Evolutionary conservation across 441 rosid species (phyloP).

Genomic region (Lepidium campestre): DNA sequence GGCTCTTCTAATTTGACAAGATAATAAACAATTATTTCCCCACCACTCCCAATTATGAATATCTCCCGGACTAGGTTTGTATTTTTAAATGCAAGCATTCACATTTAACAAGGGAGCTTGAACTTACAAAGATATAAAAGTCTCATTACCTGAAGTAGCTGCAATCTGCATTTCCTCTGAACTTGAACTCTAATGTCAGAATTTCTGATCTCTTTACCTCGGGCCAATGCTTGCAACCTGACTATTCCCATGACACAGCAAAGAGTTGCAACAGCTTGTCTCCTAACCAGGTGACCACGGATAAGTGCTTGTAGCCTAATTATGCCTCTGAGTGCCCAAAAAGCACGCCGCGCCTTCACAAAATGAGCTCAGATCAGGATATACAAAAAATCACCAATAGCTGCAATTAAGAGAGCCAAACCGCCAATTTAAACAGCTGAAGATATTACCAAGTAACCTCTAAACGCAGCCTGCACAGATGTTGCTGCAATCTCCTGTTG

Average conservation of each 20-base stretch:
- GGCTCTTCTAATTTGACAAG: not conserved
- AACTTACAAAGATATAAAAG: not conserved
- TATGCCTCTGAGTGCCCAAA: slow-evolving; percentile 63
- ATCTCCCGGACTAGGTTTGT: not conserved
- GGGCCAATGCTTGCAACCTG: slow-evolving; percentile 50
- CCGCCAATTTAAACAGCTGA: not conserved
- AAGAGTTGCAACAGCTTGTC: slow-evolving; percentile 64
- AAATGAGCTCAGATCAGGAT: slow-evolving; percentile 28
- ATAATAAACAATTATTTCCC: not conserved
- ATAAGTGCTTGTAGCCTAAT: slow-evolving; percentile 72
- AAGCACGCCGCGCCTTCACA: slow-evolving; percentile 72
- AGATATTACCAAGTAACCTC: slow-evolving; percentile 84
- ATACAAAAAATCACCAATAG: not conserved
- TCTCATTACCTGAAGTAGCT: slow-evolving; percentile 43
- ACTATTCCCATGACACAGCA: slow-evolving; percentile 52
- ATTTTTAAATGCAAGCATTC: not conserved
- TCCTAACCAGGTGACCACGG: slow-evolving; percentile 70
- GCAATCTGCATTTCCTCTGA: slow-evolving; percentile 28
- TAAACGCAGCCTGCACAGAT: slow-evolving; percentile 79
- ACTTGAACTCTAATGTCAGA: slow-evolving; percentile 55
- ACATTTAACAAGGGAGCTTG: not conserved
- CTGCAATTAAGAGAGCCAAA: slow-evolving; percentile 1
- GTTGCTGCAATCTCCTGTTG: slow-evolving; percentile 65
- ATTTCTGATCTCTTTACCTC: slow-evolving; percentile 51
- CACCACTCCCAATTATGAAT: not conserved